phyloP scores from a whole-genome alignment of 2,329 filamentous ascomycete genomes.

The Aureobasidium subglaciale region DNA sequence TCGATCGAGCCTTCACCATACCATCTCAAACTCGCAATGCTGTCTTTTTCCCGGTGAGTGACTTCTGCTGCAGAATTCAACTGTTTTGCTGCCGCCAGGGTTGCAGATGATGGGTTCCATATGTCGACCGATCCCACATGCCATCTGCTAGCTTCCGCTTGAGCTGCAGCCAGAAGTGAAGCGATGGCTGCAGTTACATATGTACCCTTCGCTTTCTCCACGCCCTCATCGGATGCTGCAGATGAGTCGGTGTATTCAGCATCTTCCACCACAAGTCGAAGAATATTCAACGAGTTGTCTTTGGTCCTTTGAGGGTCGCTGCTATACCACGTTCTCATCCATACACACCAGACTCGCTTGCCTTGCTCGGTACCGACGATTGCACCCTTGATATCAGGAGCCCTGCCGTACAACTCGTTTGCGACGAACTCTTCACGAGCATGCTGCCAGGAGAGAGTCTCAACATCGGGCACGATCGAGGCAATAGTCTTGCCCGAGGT shows the following conservation, averaged over 20 bases:
- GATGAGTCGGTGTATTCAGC: slow-evolving; percentile 20
- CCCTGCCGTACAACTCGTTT: slow-evolving; percentile 51
- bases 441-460: slow-evolving; percentile 69
- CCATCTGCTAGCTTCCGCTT: slow-evolving; percentile 65
- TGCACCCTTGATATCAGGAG: slow-evolving; percentile 62
- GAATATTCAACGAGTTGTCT: slow-evolving; percentile 61
- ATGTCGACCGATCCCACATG: slow-evolving; percentile 62
- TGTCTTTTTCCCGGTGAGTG: slow-evolving; percentile 54
- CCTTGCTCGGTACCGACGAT: slow-evolving; percentile 48
- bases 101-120: slow-evolving; percentile 68
- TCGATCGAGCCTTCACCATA: slow-evolving; percentile 48
- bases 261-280: slow-evolving; percentile 62
- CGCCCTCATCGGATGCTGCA: slow-evolving; percentile 21
- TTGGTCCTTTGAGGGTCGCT: slow-evolving; percentile 45
- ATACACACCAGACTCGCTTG: slow-evolving; percentile 65
- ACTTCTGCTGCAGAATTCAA: slow-evolving; percentile 46
- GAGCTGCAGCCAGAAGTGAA: slow-evolving; percentile 59
- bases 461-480: slow-evolving; percentile 60
- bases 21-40: slow-evolving; percentile 67
- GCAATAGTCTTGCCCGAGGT: slow-evolving; percentile 46
- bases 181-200: slow-evolving; percentile 46
- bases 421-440: slow-evolving; percentile 74
- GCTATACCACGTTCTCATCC: slow-evolving; percentile 59
- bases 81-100: slow-evolving; percentile 34
- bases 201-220: slow-evolving; percentile 17